These are phyloP conservation scores for Cicer arietinum DNA, from an alignment of 306 rosid genomes.

Conservation along the genomic window DNA sequence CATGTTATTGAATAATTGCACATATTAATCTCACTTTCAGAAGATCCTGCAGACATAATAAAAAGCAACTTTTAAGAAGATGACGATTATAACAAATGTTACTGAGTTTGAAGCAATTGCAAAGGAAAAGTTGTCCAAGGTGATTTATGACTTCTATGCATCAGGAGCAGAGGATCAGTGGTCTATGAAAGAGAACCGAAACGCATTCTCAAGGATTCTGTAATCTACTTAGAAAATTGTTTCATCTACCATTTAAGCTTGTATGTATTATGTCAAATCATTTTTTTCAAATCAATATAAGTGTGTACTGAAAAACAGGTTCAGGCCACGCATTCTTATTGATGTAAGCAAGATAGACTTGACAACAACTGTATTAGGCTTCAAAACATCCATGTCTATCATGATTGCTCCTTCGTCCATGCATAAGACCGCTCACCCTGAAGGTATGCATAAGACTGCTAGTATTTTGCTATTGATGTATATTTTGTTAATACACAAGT, in stretches of 20 bases:
- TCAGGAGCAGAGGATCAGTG: slow-evolving; percentile 97
- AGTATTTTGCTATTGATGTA: neutral
- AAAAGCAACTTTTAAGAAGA: slow-evolving; percentile 15
- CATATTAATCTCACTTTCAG: slow-evolving; percentile 20
- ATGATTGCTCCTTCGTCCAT: slow-evolving; percentile 49
- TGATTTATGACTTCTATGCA: slow-evolving; percentile 86
- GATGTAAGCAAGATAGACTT: slow-evolving; percentile 92
- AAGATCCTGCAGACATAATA: slow-evolving; percentile 22
- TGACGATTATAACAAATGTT: slow-evolving; percentile 82
- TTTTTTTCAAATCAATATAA: slow-evolving; percentile 8
- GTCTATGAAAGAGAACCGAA: slow-evolving; percentile 80
- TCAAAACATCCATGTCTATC: slow-evolving; percentile 84
- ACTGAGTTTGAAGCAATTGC: slow-evolving; percentile 81
- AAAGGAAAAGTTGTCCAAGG: slow-evolving; percentile 86
- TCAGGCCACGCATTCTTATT: slow-evolving; percentile 87
- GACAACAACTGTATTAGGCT: slow-evolving; percentile 78
- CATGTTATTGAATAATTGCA: slow-evolving; percentile 27
- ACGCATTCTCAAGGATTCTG: slow-evolving; percentile 92
- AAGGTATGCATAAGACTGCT: slow-evolving; percentile 50
- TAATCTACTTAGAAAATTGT: slow-evolving; percentile 39
- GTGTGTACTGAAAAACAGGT: slow-evolving; percentile 52
- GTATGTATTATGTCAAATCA: neutral
- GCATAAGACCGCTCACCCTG: slow-evolving; percentile 97
- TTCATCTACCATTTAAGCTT: neutral
- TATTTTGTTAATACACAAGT: neutral